phyloP scores from a whole-genome alignment of 441 rosid genomes.

The Daphne laureola region DNA sequence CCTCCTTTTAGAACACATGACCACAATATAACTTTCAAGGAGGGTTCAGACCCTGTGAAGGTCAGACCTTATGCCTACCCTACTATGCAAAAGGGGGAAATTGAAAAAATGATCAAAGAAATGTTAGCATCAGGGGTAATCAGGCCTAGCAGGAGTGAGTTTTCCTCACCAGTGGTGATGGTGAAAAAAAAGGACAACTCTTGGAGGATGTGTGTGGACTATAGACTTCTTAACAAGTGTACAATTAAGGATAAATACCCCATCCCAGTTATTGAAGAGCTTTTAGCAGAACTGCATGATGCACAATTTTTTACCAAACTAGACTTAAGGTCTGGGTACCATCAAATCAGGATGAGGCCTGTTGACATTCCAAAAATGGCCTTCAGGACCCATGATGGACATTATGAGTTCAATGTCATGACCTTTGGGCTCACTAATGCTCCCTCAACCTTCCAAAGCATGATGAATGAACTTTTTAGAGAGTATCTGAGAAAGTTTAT shows the following conservation, averaged over 20 bases:
- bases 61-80: background rate
- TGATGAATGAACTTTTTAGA: background rate
- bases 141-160: conserved; percentile 2
- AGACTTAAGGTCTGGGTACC: background rate
- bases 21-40: no score
- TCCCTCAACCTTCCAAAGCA: background rate
- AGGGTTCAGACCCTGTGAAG: background rate
- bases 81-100: background rate
- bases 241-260: conserved; percentile 8
- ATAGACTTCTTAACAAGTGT: background rate
- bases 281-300: background rate
- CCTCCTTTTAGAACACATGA: no score
- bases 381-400: background rate
- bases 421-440: background rate
- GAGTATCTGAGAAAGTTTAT: background rate
- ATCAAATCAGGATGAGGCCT: background rate
- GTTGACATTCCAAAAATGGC: background rate
- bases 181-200: conserved; percentile 13
- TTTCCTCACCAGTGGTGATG: conserved; percentile 2
- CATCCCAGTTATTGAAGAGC: background rate
- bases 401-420: background rate
- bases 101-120: background rate
- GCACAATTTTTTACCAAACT: background rate
- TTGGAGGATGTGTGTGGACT: background rate
- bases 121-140: conserved; percentile 4